Evolutionary conservation across 208 protist species (phyloP).

Genomic region (Acanthamoeba triangularis): DNA sequence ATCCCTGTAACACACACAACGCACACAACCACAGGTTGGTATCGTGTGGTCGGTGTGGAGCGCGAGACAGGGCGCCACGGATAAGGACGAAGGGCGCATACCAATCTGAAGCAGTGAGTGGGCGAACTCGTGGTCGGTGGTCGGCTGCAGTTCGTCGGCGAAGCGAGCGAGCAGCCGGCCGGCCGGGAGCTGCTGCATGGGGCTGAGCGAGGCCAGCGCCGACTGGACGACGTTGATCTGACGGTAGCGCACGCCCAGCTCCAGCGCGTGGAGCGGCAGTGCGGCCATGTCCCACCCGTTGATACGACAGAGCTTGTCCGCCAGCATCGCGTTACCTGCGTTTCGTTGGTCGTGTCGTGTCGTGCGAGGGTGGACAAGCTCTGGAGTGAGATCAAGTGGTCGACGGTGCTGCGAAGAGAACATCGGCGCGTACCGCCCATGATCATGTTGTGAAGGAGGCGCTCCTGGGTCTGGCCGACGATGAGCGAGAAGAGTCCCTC

Average conservation of each 20-base stretch:
- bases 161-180: neutral
- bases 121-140: conserved; percentile 26
- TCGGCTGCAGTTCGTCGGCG: neutral
- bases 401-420: neutral
- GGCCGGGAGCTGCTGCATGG: conserved; percentile 10
- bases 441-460: conserved; percentile 14
- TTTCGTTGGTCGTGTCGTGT: neutral
- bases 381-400: too few species aligned
- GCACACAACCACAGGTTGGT: neutral
- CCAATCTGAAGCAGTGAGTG: conserved; percentile 61
- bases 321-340: neutral
- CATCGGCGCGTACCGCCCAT: neutral
- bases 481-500: conserved; percentile 39
- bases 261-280: conserved; percentile 43
- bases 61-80: neutral
- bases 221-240: conserved; percentile 59
- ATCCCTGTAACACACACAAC: conserved; percentile 32
- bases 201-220: conserved; percentile 18
- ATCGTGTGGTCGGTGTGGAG: neutral
- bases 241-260: conserved; percentile 68
- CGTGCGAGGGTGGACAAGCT: neutral
- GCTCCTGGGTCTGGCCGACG: conserved; percentile 25
- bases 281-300: conserved; percentile 55
- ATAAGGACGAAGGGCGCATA: neutral
- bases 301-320: conserved; percentile 51